Evolutionary conservation across 768 basidiomycete species (phyloP).

Genomic region (Lentinula detonsa): DNA sequence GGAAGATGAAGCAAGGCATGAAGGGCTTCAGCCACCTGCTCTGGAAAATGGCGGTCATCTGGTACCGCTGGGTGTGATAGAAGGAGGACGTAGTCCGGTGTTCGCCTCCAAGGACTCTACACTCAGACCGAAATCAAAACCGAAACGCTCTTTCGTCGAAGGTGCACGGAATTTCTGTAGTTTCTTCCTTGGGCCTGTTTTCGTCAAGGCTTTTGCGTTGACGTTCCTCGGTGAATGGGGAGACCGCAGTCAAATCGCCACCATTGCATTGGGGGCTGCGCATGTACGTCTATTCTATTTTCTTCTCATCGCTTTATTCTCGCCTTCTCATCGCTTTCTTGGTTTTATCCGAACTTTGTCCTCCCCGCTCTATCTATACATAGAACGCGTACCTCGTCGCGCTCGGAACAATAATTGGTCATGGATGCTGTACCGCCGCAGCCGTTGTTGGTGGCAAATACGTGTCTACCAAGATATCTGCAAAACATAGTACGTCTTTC

Average conservation of each 20-base stretch:
- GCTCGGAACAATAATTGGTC: conserved; percentile 85
- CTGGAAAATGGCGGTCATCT: conserved; percentile 22
- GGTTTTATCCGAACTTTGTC: neutral
- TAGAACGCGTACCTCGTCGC: conserved; percentile 93
- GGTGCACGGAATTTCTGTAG: conserved; percentile 79
- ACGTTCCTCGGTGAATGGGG: conserved; percentile 99
- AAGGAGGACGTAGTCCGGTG: conserved; percentile 49
- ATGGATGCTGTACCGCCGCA: conserved; percentile 78
- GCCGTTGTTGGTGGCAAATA: conserved; percentile 94
- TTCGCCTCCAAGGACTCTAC: conserved; percentile 3
- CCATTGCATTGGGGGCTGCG: conserved; percentile 91
- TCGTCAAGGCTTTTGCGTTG: conserved; percentile 90
- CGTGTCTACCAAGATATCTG: conserved; percentile 89
- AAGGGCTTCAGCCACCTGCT: conserved; percentile 21
- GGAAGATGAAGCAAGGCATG: conserved; percentile 58
- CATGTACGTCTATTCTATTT: conserved; percentile 50
- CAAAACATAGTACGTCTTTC: conserved; percentile 75
- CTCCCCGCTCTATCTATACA: neutral
- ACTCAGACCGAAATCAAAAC: neutral
- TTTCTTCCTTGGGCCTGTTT: conserved; percentile 83
- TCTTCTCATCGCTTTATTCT: neutral
- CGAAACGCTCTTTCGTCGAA: conserved; percentile 31
- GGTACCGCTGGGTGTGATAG: conserved; percentile 70
- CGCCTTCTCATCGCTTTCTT: neutral
- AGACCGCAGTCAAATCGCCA: conserved; percentile 94